These are phyloP conservation scores for Penicillium verrucosum DNA, from an alignment of 2,329 filamentous ascomycete species.

Conservation along the genomic window DNA sequence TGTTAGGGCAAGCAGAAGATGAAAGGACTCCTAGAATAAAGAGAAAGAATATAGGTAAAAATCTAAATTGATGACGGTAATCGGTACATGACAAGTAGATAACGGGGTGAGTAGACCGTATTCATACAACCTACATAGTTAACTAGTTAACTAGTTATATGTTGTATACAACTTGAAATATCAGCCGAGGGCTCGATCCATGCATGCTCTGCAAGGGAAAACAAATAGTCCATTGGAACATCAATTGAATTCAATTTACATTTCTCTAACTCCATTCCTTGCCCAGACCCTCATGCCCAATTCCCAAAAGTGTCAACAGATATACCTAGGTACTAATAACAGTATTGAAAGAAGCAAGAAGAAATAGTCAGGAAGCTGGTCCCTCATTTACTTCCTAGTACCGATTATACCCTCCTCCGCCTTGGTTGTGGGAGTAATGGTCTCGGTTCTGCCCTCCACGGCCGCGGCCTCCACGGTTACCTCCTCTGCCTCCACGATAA, in stretches of 20 bases:
- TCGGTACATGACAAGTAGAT: neutral
- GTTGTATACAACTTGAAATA: neutral
- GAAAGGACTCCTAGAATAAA: neutral
- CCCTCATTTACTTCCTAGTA: constrained; percentile 26
- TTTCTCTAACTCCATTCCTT: constrained; percentile 7
- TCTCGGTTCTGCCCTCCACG: constrained; percentile 29
- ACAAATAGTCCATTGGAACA: neutral
- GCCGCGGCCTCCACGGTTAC: constrained; percentile 24
- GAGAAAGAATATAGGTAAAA: neutral
- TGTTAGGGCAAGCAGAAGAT: neutral
- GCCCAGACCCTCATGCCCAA: neutral
- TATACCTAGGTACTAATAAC: neutral
- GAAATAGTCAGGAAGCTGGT: neutral
- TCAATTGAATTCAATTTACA: constrained; percentile 11
- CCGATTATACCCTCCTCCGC: constrained; percentile 39
- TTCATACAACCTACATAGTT: too few relatives aligned
- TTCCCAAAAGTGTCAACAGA: neutral
- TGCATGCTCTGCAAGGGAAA: neutral
- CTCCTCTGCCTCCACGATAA: constrained; percentile 24
- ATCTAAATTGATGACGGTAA: too few relatives aligned
- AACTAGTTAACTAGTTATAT: neutral
- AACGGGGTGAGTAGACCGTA: too few relatives aligned
- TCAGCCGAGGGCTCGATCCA: neutral
- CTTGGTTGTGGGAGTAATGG: constrained; percentile 16
- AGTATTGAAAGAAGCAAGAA: neutral